Evolutionary conservation across 352 stramenopile species (phyloP).

Genomic region (Phytophthora macrochlamydospora): DNA sequence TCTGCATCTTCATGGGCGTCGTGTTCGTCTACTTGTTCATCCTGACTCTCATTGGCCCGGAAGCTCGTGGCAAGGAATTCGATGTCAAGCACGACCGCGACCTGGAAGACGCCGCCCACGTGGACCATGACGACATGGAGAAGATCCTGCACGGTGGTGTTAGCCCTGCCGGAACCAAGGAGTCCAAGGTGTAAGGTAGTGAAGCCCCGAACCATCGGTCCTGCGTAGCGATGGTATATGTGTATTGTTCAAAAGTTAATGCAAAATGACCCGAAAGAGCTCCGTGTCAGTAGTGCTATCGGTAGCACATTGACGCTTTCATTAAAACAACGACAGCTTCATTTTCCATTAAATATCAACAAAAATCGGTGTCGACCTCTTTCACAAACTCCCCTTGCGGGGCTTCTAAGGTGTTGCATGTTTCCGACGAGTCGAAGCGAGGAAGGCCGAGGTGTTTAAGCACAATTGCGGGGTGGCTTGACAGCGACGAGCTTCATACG

Average conservation of each 20-base stretch:
- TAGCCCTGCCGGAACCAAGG: slow-evolving; percentile 19
- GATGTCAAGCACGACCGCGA: slow-evolving; percentile 46
- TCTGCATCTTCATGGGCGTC: slow-evolving; percentile 49
- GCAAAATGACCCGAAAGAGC: too few relatives aligned
- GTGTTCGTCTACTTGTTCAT: slow-evolving; percentile 57
- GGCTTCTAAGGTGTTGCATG: slow-evolving; percentile 8
- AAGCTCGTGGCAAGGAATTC: slow-evolving; percentile 57
- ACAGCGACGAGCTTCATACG: slow-evolving; percentile 22
- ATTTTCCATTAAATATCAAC: slow-evolving; percentile 54
- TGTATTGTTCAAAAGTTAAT: too few relatives aligned
- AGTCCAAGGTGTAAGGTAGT: slow-evolving; percentile 20
- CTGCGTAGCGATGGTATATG: background rate
- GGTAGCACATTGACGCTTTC: too few relatives aligned
- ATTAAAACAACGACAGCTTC: background rate
- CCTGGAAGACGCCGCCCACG: slow-evolving; percentile 34
- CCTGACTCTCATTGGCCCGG: slow-evolving; percentile 51
- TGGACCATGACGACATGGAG: slow-evolving; percentile 39
- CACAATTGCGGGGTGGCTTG: background rate
- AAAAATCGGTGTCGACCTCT: slow-evolving; percentile 29
- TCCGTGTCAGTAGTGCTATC: too few relatives aligned
- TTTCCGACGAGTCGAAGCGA: background rate
- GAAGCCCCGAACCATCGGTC: background rate
- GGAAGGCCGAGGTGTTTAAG: slow-evolving; percentile 7
- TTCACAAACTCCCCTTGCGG: background rate
- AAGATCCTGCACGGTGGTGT: slow-evolving; percentile 34